Conservation (phyloP, 1,284 basidiomycete genomes). For the Coniophora puteana region DNA sequence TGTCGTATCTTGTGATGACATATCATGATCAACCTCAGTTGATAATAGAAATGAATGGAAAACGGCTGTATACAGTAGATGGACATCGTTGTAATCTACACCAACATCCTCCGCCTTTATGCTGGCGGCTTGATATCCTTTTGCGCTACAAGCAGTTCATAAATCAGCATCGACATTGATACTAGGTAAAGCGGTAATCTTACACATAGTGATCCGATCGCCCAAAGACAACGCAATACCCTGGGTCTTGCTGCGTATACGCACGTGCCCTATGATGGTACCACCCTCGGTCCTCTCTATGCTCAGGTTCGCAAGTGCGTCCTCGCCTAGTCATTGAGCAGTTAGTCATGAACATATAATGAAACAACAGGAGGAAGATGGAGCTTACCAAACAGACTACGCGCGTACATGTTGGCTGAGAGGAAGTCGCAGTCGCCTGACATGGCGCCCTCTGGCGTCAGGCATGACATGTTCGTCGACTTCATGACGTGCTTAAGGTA, state of each 20-base stretch:
- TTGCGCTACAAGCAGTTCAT: conserved; percentile 44
- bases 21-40: too few species aligned
- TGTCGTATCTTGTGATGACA: too few species aligned
- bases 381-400: conserved; percentile 66
- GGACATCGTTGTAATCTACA: too few species aligned
- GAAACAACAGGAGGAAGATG: conserved; percentile 1
- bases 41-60: too few species aligned
- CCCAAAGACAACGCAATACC: conserved; percentile 94
- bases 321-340: conserved; percentile 65
- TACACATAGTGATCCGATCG: conserved; percentile 89
- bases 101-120: conserved; percentile 14
- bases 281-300: conserved; percentile 88
- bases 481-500: conserved; percentile 81
- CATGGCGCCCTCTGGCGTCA: conserved; percentile 80
- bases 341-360: background rate
- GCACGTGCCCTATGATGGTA: conserved; percentile 84
- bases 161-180: conserved; percentile 4
- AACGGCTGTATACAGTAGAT: too few species aligned
- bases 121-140: conserved; percentile 56
- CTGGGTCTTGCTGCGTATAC: conserved; percentile 93
- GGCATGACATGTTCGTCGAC: conserved; percentile 83
- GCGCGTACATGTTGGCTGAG: conserved; percentile 80
- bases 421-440: conserved; percentile 84
- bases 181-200: conserved; percentile 16
- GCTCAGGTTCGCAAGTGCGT: conserved; percentile 94